Evolutionary conservation across 73 alveolate genomes (phyloP).

Genomic region (Tetrahymena thermophila): DNA sequence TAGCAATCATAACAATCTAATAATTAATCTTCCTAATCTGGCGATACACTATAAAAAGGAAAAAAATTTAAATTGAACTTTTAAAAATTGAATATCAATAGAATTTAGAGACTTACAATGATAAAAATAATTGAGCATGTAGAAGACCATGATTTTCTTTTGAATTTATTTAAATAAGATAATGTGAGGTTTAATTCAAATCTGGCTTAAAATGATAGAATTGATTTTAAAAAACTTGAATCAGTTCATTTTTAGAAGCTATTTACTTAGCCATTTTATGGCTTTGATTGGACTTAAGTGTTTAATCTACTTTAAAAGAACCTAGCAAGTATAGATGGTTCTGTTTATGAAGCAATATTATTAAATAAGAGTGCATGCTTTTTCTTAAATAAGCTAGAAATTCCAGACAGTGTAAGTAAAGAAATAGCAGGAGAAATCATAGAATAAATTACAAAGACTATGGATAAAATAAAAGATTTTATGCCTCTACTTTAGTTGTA

Average conservation of each 20-base stretch:
- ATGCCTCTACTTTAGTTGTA: neutral
- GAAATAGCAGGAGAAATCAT: neutral
- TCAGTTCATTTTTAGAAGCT: neutral
- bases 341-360: neutral
- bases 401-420: neutral
- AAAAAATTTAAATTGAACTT: neutral
- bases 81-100: neutral
- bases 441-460: neutral
- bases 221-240: neutral
- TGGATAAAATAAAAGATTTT: neutral
- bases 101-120: neutral
- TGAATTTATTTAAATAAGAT: neutral
- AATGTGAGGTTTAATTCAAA: neutral
- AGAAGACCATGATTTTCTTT: neutral
- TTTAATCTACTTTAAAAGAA: neutral
- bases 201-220: neutral
- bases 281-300: neutral
- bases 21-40: neutral
- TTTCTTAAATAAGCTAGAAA: neutral
- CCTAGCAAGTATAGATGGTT: neutral
- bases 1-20: neutral
- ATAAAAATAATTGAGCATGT: neutral
- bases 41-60: neutral
- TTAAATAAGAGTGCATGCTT: neutral
- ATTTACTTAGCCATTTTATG: neutral